Evolutionary conservation across 108 stramenopile genomes (phyloP).

Genomic region (Cyclotella kingstonii): DNA sequence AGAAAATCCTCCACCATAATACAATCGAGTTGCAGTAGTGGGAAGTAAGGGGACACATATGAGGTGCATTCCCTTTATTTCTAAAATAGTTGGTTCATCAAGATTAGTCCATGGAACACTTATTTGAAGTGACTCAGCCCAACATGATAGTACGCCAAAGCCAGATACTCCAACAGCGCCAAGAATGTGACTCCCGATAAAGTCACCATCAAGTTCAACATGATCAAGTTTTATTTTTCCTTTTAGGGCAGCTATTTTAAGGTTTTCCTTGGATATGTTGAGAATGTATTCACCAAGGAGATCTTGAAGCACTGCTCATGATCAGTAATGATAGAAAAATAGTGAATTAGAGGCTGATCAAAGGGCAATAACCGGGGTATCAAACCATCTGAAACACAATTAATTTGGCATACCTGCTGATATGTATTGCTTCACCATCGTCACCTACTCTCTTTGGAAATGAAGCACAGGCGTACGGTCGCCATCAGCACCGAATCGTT

Average conservation of each 20-base stretch:
- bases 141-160: conserved; percentile 75
- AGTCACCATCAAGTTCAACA: conserved; percentile 82
- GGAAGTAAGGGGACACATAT: conserved; percentile 78
- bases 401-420: conserved; percentile 13
- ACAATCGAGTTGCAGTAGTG: conserved; percentile 59
- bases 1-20: conserved; percentile 60
- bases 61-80: conserved; percentile 70
- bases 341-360: not conserved
- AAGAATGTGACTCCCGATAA: conserved; percentile 73
- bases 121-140: conserved; percentile 57
- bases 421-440: conserved; percentile 32
- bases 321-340: not conserved
- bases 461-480: too few species aligned
- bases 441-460: not conserved
- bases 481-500: too few species aligned
- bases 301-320: conserved; percentile 58
- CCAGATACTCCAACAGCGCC: conserved; percentile 70
- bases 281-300: conserved; percentile 78
- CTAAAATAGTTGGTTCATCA: conserved; percentile 62
- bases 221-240: conserved; percentile 81
- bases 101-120: conserved; percentile 66
- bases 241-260: conserved; percentile 67
- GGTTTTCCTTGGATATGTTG: conserved; percentile 77
- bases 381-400: not conserved
- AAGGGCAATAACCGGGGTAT: not conserved